Evolutionary conservation across 495 filamentous ascomycete species (phyloP).

Genomic region (Penicillium bialowiezense): DNA sequence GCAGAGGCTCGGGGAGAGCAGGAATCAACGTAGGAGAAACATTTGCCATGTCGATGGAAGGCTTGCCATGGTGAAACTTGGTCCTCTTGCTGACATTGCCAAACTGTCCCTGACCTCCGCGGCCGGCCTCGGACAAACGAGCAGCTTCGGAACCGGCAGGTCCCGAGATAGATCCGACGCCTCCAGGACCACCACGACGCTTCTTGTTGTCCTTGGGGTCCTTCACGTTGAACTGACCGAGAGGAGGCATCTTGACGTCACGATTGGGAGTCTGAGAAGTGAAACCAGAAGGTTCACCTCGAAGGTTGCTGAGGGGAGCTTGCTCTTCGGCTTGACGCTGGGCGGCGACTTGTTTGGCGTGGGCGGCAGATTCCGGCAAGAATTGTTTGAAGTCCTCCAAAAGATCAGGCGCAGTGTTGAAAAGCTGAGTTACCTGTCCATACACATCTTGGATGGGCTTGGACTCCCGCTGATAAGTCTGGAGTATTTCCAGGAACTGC

Average conservation of each 20-base stretch:
- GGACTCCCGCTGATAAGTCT: constrained; percentile 97
- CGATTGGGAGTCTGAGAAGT: constrained; percentile 50
- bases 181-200: constrained; percentile 52
- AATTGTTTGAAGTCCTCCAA: constrained; percentile 99
- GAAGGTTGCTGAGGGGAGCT: constrained; percentile 56
- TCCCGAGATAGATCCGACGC: constrained; percentile 29
- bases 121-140: constrained; percentile 35
- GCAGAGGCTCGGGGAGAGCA: constrained; percentile 78
- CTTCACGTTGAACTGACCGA: constrained; percentile 85
- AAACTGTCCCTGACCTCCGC: constrained; percentile 32
- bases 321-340: constrained; percentile 42
- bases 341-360: constrained; percentile 60
- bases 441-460: constrained; percentile 99
- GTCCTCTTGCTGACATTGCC: constrained; percentile 58
- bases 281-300: constrained; percentile 47
- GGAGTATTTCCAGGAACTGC: constrained; percentile 96
- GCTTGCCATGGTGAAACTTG: constrained; percentile 62
- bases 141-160: constrained; percentile 33
- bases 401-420: constrained; percentile 91
- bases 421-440: constrained; percentile 91
- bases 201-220: constrained; percentile 78
- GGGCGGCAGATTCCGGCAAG: constrained; percentile 91
- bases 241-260: constrained; percentile 79
- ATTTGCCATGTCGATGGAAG: constrained; percentile 61
- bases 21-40: constrained; percentile 87